Percentiles rank a stretch among this genome's conserved stretches.
These are phyloP conservation scores for Rauvolfia tetraphylla DNA, from an alignment of 257 asterid genomes.

Conservation along the genomic window DNA sequence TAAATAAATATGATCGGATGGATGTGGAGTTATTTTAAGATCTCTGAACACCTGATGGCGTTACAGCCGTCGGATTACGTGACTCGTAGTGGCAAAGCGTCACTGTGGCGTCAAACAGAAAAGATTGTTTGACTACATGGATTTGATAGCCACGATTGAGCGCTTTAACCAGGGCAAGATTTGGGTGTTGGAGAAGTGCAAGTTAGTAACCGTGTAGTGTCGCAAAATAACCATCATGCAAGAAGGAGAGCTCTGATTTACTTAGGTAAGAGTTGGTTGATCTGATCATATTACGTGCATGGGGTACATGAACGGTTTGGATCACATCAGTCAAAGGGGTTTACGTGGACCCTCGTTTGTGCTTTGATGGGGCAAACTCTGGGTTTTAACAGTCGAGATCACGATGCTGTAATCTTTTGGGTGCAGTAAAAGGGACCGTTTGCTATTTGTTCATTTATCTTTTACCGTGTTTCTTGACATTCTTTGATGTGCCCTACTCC, in stretches of 20 bases:
- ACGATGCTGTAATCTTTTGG: constrained; percentile 28
- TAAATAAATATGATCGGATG: constrained; percentile 6
- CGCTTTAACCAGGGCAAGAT: constrained; percentile 30
- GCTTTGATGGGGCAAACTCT: constrained; percentile 23
- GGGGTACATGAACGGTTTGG: constrained; percentile 31
- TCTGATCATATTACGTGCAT: constrained; percentile 24
- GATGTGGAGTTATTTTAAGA: background rate
- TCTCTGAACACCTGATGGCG: constrained; percentile 13
- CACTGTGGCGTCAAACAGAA: constrained; percentile 44
- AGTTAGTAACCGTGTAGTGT: constrained; percentile 38
- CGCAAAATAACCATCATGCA: constrained; percentile 28
- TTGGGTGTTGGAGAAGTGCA: constrained; percentile 31
- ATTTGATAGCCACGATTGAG: constrained; percentile 26
- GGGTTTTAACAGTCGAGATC: constrained; percentile 25
- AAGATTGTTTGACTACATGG: constrained; percentile 43
- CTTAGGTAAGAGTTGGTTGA: background rate
- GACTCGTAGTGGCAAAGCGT: constrained; percentile 32
- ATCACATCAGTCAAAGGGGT: constrained; percentile 41
- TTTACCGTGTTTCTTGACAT: background rate
- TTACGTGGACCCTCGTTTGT: constrained; percentile 16
- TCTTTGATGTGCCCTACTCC: no score
- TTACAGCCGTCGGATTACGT: constrained; percentile 38
- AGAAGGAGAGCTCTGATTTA: constrained; percentile 7
- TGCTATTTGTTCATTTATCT: constrained; percentile 19
- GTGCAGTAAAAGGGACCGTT: constrained; percentile 36